phyloP scores from a whole-genome alignment of 1,284 basidiomycete species.

The Golubevia pallescens region DNA sequence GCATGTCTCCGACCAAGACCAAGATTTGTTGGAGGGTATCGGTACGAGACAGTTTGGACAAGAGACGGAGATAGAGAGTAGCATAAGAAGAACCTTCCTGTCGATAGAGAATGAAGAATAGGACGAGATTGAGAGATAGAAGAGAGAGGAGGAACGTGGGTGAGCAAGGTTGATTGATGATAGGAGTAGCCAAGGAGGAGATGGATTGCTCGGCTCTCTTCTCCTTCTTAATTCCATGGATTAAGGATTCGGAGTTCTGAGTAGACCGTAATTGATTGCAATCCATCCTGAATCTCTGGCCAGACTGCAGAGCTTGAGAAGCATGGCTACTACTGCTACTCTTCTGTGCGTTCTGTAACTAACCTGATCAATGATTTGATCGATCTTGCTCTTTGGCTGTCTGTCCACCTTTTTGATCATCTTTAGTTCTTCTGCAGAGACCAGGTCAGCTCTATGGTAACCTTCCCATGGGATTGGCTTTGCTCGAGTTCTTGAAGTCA shows the following conservation, averaged over 20 bases:
- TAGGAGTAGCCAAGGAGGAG: background rate
- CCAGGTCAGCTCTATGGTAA: constrained; percentile 58
- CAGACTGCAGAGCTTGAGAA: too few relatives aligned
- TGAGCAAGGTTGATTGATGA: background rate
- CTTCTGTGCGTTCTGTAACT: too few relatives aligned
- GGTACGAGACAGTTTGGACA: constrained; percentile 88
- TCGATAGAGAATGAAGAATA: background rate
- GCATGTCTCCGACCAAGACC: constrained; percentile 86
- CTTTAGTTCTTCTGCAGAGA: constrained; percentile 52
- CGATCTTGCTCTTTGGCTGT: background rate
- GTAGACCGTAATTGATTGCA: too few relatives aligned
- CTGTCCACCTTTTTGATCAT: constrained; percentile 29
- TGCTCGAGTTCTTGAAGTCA: constrained; percentile 37
- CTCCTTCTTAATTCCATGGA: too few relatives aligned
- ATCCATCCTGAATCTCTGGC: too few relatives aligned
- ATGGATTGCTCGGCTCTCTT: background rate
- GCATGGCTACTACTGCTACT: too few relatives aligned
- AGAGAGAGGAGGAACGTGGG: background rate
- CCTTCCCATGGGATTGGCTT: constrained; percentile 62
- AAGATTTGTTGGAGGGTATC: constrained; percentile 94
- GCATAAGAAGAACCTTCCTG: constrained; percentile 71
- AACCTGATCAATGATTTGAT: constrained; percentile 4
- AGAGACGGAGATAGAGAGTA: constrained; percentile 83
- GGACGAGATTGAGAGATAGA: background rate
- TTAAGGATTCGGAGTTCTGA: too few relatives aligned